These are phyloP conservation scores for Lichtheimia ramosa DNA, from an alignment of 371 early-diverging fungal genomes.

Conservation along the genomic window DNA sequence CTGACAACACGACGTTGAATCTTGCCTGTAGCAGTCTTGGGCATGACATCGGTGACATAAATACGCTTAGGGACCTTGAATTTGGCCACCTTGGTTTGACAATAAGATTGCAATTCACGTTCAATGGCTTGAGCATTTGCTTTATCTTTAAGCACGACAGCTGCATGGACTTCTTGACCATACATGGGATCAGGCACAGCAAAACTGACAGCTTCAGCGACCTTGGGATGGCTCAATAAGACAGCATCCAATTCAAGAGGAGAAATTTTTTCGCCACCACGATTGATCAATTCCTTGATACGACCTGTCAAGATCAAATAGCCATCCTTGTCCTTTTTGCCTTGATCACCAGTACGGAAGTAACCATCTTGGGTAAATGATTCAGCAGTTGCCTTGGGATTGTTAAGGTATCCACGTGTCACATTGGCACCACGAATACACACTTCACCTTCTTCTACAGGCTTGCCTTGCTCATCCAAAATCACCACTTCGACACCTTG, in stretches of 20 bases:
- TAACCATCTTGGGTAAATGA: slow-evolving; percentile 66
- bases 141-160: slow-evolving; percentile 56
- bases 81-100: slow-evolving; percentile 58
- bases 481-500: slow-evolving; percentile 82
- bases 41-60: slow-evolving; percentile 69
- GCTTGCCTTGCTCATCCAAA: slow-evolving; percentile 63
- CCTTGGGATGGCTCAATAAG: slow-evolving; percentile 66
- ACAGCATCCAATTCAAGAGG: slow-evolving; percentile 83
- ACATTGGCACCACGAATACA: slow-evolving; percentile 84
- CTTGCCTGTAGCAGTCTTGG: slow-evolving; percentile 80
- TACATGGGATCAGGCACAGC: slow-evolving; percentile 75
- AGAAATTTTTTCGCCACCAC: slow-evolving; percentile 82
- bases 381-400: slow-evolving; percentile 71
- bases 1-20: slow-evolving; percentile 60
- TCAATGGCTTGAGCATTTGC: slow-evolving; percentile 28
- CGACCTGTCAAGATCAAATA: slow-evolving; percentile 76
- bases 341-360: slow-evolving; percentile 86
- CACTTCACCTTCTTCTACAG: slow-evolving; percentile 74
- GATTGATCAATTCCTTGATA: slow-evolving; percentile 82
- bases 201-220: slow-evolving; percentile 82
- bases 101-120: slow-evolving; percentile 48
- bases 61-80: slow-evolving; percentile 82
- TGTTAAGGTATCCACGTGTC: slow-evolving; percentile 80
- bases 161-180: slow-evolving; percentile 83
- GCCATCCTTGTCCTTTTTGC: slow-evolving; percentile 70